Percentiles rank a stretch among this genome's conserved stretches.
These are phyloP conservation scores for Bigelowiella natans DNA, from an alignment of 78 protist species.

Conservation along the genomic window DNA sequence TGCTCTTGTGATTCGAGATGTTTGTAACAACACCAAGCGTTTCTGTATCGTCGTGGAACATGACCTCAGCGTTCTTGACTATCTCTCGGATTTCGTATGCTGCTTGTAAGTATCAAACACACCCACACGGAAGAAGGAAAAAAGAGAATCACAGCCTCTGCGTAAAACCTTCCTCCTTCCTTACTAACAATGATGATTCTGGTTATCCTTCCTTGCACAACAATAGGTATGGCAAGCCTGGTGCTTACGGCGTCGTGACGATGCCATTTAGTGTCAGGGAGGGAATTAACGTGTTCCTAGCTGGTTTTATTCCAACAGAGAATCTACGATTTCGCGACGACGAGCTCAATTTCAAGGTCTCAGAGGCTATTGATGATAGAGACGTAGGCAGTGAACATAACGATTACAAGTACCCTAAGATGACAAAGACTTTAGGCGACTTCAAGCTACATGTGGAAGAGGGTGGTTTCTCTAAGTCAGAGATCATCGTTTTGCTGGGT, in stretches of 20 bases:
- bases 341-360: constrained; percentile 59
- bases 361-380: constrained; percentile 19
- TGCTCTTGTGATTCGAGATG: constrained; percentile 77
- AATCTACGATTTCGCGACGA: constrained; percentile 95
- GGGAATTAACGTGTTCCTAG: constrained; percentile 98
- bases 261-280: constrained; percentile 96
- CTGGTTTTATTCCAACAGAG: constrained; percentile 96
- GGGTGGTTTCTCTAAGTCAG: constrained; percentile 75
- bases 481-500: constrained; percentile 96
- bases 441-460: constrained; percentile 74
- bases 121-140: too few species aligned
- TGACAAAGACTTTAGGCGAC: constrained; percentile 78
- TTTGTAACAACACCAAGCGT: constrained; percentile 23
- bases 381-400: neutral
- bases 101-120: too few species aligned
- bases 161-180: too few species aligned
- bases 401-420: constrained; percentile 78
- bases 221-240: constrained; percentile 98
- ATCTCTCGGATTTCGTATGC: constrained; percentile 97
- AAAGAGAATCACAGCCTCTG: too few species aligned
- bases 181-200: too few species aligned
- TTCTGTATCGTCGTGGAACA: constrained; percentile 97
- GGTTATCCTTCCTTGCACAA: too few species aligned
- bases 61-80: constrained; percentile 96
- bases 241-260: constrained; percentile 99